Evolutionary conservation across 352 stramenopile genomes (phyloP).

Genomic region (Phytophthora tubulina): DNA sequence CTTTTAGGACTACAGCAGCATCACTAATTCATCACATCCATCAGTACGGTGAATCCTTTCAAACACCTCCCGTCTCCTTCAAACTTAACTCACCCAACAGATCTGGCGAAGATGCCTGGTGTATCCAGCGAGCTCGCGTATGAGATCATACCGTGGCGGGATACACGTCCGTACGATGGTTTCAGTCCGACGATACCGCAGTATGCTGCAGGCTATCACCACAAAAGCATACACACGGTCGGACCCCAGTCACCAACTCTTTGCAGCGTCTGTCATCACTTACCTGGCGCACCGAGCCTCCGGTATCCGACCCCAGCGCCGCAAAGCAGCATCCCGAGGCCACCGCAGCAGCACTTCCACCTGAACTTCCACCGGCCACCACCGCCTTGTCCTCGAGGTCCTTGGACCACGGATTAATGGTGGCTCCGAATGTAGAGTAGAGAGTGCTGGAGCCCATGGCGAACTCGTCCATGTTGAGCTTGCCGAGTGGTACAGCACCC

Average conservation of each 20-base stretch:
- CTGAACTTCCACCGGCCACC: constrained; percentile 94
- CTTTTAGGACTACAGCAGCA: constrained; percentile 77
- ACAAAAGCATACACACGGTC: background rate
- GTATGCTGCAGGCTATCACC: constrained; percentile 92
- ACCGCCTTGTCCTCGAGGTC: constrained; percentile 62
- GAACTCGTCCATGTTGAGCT: constrained; percentile 99
- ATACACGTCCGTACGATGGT: constrained; percentile 97
- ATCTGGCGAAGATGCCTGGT: constrained; percentile 93
- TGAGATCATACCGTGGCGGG: constrained; percentile 95
- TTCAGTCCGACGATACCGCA: constrained; percentile 97
- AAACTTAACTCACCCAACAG: constrained; percentile 62
- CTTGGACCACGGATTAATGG: constrained; percentile 90
- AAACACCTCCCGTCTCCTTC: background rate
- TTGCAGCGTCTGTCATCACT: background rate
- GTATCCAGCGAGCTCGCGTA: constrained; percentile 98
- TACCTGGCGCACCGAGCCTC: constrained; percentile 95
- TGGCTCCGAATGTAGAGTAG: constrained; percentile 90
- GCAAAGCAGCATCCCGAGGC: constrained; percentile 92
- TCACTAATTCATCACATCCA: constrained; percentile 56
- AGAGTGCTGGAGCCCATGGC: constrained; percentile 97
- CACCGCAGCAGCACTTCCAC: constrained; percentile 94
- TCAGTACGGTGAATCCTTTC: background rate
- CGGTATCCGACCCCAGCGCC: constrained; percentile 97
- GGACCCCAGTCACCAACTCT: background rate
- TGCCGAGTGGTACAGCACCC: constrained; percentile 95